Conservation (phyloP, 1,284 basidiomycete genomes). For the Ustilago trichophora region DNA sequence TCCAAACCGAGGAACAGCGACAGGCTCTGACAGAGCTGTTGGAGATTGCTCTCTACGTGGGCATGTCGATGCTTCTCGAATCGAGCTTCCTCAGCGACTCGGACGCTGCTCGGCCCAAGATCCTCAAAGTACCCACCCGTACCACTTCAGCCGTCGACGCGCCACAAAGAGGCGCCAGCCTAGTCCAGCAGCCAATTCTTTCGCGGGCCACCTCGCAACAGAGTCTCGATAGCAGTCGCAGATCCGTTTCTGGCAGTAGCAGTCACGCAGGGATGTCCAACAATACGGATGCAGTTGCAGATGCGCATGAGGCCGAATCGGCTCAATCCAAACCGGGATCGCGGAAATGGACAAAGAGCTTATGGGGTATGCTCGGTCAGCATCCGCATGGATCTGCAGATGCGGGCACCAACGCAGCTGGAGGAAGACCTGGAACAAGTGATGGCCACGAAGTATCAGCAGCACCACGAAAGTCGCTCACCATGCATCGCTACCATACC, state of each 20-base stretch:
- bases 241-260: conserved; percentile 11
- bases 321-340: conserved; percentile 8
- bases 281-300: background rate
- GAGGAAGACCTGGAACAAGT: conserved; percentile 13
- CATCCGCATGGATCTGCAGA: conserved; percentile 16
- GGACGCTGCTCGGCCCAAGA: conserved; percentile 43
- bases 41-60: conserved; percentile 48
- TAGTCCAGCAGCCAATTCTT: conserved; percentile 10
- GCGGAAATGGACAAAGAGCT: conserved; percentile 41
- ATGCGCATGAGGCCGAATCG: conserved; percentile 3
- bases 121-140: conserved; percentile 27
- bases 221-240: conserved; percentile 15
- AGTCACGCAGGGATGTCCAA: background rate
- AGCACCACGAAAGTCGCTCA: conserved; percentile 19
- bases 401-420: background rate
- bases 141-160: conserved; percentile 33
- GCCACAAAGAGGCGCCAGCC: conserved; percentile 26
- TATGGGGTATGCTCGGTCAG: conserved; percentile 46
- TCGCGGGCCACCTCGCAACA: conserved; percentile 21
- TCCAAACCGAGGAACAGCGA: conserved; percentile 26
- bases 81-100: conserved; percentile 51
- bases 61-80: conserved; percentile 59
- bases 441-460: conserved; percentile 13
- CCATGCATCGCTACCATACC: conserved; percentile 33
- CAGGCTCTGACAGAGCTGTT: conserved; percentile 23